Evolutionary conservation across 305 asterid genomes (phyloP), one percentile per base, ranked within the genome.

Genomic region (Andrographis paniculata): DNA sequence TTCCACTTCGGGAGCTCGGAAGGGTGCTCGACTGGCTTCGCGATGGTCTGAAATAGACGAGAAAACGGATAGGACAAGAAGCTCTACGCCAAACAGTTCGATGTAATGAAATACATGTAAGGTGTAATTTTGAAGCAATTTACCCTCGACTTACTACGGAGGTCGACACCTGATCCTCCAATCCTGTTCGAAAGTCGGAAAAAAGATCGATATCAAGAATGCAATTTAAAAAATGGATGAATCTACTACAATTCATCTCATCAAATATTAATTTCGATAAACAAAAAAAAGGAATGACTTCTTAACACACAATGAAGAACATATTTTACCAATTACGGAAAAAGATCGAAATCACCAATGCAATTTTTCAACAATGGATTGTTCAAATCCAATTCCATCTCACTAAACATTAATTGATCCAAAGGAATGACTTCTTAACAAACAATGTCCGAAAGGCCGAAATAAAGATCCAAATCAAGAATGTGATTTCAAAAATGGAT

Each of bases 1-100:
- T 89, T 89, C 95, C 95, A 89, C 67, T 82, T 89, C 27, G 98
- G 95, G 49, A 89, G 95, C 73, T 85, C 98, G 14, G 96, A 86
- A 40, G 95, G 94, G 68, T 82, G 83, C 58, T 80, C 66, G 24
- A 86, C 92, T 46, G 94, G 96, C 76, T 78, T 86, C 20, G 92
- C 57, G 45, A 89, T 33, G 31, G 96, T 86, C 98, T 89, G 76
- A 50, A 66, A 47, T 17, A 46, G 42, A 15, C 50, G 20, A 56
- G 60, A n/a, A 42, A 50, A 36, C 17, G 20, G 38, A 33, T 11
- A 33, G 38, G n/a, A 13, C 38, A 33, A 33, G n/a, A 11, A 33
- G 12, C n/a, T n/a, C n/a, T n/a, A n/a, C n/a, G n/a, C n/a, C n/a
- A n/a, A n/a, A n/a, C n/a, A n/a, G n/a, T n/a, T n/a, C n/a, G n/a